Evolutionary conservation across 1,139 yeast species (phyloP), one percentile per base, ranked within the genome.

Genomic region (Geotrichum aggregatum): DNA sequence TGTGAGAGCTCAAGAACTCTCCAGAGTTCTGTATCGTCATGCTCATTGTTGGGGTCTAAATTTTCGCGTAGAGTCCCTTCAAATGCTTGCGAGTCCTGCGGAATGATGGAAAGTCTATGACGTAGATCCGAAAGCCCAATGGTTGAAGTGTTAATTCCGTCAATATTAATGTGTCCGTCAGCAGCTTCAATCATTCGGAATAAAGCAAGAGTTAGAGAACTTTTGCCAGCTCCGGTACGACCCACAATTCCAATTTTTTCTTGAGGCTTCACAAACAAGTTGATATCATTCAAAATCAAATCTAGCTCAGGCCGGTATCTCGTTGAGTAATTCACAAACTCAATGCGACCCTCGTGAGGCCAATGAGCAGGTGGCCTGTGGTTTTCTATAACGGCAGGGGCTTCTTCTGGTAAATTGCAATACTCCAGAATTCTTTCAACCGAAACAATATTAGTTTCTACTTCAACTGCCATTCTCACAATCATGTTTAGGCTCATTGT

Each of bases 221-320:
- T 81, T 65, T 86, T 86, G 21, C 95, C 95, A 0, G 94, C 91
- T 42, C 95, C 95, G 0, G 95, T 86, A 59, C 95, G 76, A 8
- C 95, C 95, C 18, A 85, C 92, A 58, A 86, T 80, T 43, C 95
- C 95, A 58, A 86, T 72, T 63, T 86, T 86, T 59, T 86, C 92
- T 18, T 71, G 71, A 2, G 87, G 74, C 31, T 75, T 71, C 54
- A 86, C 76, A 1, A 71, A 68, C 45, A 85, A 63, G 34, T 71
- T 68, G 48, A 86, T 71, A 46, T 78, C 71, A 49, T 75, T 76
- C 61, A 86, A 69, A 2, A 84, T 86, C 28, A 80, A 78, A 26
- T 68, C 71, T 22, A 71, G 60, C 34, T 81, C 80, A 6, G 74
- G 76, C 56, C 87, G 74, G 65, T 86, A 86, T 47, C 78, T 73